These are phyloP conservation scores for Fusarium burgessii DNA, from an alignment of 2,329 filamentous ascomycete genomes.

Conservation along the genomic window DNA sequence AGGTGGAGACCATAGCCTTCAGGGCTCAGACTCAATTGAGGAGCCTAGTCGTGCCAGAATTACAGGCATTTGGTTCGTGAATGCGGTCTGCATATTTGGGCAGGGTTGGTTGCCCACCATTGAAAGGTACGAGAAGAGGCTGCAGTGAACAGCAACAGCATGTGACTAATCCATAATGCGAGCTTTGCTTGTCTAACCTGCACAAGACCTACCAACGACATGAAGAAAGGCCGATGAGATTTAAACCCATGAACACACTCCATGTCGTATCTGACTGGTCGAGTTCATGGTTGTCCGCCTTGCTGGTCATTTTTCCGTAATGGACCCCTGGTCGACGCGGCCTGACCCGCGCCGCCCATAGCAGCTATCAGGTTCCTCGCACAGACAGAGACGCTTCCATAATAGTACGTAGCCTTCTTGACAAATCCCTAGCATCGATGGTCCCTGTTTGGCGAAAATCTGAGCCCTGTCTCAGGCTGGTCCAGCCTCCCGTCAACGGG, in stretches of 20 bases:
- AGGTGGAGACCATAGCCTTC: constrained; percentile 32
- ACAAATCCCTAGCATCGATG: constrained; percentile 3
- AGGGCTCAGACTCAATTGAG: constrained; percentile 35
- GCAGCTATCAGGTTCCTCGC: constrained; percentile 31
- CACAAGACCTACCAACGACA: constrained; percentile 23
- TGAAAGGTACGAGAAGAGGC: constrained; percentile 39
- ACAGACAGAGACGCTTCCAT: neutral
- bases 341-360: constrained; percentile 32
- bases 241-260: constrained; percentile 19
- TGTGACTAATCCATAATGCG: constrained; percentile 26
- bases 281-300: constrained; percentile 18
- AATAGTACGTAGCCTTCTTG: constrained; percentile 3
- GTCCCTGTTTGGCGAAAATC: constrained; percentile 22
- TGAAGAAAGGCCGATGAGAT: neutral
- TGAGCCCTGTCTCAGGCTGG: constrained; percentile 32
- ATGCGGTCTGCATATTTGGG: constrained; percentile 28
- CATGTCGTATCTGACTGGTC: constrained; percentile 34
- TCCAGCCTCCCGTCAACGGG: constrained; percentile 36
- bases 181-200: constrained; percentile 21
- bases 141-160: constrained; percentile 19
- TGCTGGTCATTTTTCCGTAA: constrained; percentile 9
- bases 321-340: constrained; percentile 28
- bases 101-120: constrained; percentile 20
- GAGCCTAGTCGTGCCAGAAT: constrained; percentile 26
- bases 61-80: constrained; percentile 22